phyloP scores from a whole-genome alignment of 2,329 filamentous ascomycete species.

The Aspergillus tamarii region DNA sequence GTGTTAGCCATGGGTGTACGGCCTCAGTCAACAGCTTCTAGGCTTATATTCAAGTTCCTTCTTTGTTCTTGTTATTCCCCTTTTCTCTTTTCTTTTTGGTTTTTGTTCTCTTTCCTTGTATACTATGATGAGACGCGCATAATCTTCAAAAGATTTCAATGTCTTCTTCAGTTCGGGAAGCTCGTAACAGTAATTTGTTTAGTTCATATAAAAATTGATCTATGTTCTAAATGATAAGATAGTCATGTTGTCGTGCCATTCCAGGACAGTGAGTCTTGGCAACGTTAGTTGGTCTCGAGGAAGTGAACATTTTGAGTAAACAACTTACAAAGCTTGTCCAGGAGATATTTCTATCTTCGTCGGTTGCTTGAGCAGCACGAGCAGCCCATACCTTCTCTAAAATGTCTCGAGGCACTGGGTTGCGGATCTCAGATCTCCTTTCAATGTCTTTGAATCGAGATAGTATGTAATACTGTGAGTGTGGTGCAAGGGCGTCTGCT shows the following conservation, averaged over 20 bases:
- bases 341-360: conserved; percentile 28
- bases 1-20: background rate
- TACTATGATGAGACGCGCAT: background rate
- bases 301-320: background rate
- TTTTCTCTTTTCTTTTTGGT: background rate
- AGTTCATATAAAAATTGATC: too few relatives aligned
- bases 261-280: conserved; percentile 27
- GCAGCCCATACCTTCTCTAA: conserved; percentile 32
- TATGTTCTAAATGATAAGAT: conserved; percentile 29
- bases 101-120: background rate
- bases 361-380: conserved; percentile 21
- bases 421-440: conserved; percentile 30
- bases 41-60: background rate
- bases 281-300: background rate
- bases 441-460: conserved; percentile 30
- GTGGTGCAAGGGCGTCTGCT: conserved; percentile 29
- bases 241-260: conserved; percentile 31
- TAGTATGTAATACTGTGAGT: conserved; percentile 36
- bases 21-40: background rate
- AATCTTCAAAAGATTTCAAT: background rate
- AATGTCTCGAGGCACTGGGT: conserved; percentile 25
- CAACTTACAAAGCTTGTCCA: conserved; percentile 34
- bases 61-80: background rate
- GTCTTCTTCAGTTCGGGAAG: background rate
- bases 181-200: background rate